Evolutionary conservation across 2,329 filamentous ascomycete genomes (phyloP).

Genomic region (Daldinia sp.): DNA sequence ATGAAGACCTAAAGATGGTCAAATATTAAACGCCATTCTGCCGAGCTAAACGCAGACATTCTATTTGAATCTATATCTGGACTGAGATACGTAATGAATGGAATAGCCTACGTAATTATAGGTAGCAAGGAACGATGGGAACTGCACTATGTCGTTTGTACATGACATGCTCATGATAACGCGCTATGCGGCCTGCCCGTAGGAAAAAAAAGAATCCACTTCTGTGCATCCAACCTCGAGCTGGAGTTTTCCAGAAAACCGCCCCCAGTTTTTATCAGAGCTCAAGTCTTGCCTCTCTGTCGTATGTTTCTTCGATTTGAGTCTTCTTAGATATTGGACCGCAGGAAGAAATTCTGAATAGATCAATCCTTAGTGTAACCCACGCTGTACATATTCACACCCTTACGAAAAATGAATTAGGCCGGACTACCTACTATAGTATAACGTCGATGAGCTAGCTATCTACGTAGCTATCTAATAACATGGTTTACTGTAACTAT

Average conservation of each 20-base stretch:
- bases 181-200: slow-evolving; percentile 25
- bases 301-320: background rate
- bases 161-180: slow-evolving; percentile 19
- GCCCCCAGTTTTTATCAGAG: slow-evolving; percentile 16
- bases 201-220: slow-evolving; percentile 24
- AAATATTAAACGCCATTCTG: background rate
- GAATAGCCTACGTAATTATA: slow-evolving; percentile 18
- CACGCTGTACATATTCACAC: slow-evolving; percentile 3
- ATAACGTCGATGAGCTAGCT: background rate
- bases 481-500: background rate
- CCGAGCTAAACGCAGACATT: background rate
- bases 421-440: background rate
- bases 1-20: background rate
- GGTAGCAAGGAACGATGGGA: slow-evolving; percentile 8
- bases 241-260: slow-evolving; percentile 37
- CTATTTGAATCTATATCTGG: background rate
- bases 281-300: background rate
- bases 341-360: background rate
- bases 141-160: background rate
- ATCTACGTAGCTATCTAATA: background rate
- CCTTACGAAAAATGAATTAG: background rate
- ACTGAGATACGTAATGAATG: background rate
- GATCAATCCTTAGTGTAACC: slow-evolving; percentile 14
- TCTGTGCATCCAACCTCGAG: slow-evolving; percentile 26
- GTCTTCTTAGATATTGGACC: background rate